Evolutionary conservation across 257 asterid species (phyloP).

Genomic region (Oldenlandia corymbosa): DNA sequence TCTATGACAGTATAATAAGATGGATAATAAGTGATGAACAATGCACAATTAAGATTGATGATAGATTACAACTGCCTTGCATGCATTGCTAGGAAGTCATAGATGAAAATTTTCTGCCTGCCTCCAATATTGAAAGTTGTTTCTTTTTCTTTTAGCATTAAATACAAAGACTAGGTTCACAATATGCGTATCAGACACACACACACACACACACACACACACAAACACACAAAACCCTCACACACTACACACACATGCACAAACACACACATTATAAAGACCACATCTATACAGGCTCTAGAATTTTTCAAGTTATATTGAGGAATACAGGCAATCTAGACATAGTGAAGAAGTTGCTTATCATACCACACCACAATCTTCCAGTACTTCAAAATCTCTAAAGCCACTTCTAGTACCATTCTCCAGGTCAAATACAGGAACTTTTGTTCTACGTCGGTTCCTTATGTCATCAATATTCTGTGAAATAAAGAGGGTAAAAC

Average conservation of each 20-base stretch:
- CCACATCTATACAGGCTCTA: too few species aligned
- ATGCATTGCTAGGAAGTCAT: neutral
- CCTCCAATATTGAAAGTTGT: neutral
- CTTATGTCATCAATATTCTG: constrained; percentile 87
- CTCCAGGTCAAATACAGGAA: constrained; percentile 88
- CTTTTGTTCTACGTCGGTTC: constrained; percentile 66
- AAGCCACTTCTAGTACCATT: constrained; percentile 85
- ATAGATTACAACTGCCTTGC: neutral
- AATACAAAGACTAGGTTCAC: neutral
- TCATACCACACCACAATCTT: constrained; percentile 97
- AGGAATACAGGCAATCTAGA: neutral
- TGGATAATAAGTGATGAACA: neutral
- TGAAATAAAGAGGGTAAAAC: constrained; percentile 6
- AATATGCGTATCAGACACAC: too few species aligned
- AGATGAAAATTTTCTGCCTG: constrained; percentile 1
- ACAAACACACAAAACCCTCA: too few species aligned
- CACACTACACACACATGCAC: too few species aligned
- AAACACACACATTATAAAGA: too few species aligned
- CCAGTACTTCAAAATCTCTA: constrained; percentile 89
- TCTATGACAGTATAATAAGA: constrained; percentile 4
- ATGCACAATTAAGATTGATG: neutral
- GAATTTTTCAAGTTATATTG: too few species aligned
- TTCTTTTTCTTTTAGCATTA: neutral
- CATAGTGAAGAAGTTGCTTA: neutral
- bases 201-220: too few species aligned